A percentile compares a stretch with the other conserved stretches of the same genome.
These are phyloP conservation scores for Brasenia schreberi DNA, from an alignment of 164 flowering plant species.

Conservation along the genomic window DNA sequence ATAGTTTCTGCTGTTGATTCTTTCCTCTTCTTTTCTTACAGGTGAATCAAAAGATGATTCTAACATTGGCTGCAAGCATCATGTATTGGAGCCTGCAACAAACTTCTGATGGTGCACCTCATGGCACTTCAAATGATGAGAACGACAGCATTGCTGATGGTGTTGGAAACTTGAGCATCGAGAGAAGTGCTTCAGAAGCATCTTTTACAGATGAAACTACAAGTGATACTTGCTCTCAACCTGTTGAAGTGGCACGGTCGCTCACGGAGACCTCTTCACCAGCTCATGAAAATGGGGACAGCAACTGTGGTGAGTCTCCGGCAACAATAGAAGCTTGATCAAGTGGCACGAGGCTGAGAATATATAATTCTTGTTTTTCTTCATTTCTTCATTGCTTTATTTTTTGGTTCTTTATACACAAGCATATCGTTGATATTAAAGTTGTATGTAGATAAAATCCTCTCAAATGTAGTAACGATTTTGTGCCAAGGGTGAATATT, in stretches of 20 bases:
- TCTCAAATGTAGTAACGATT: not conserved
- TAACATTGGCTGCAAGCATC: conserved; percentile 71
- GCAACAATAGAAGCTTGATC: not conserved
- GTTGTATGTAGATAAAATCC: not conserved
- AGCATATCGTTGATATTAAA: not conserved
- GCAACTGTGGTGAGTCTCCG: not conserved
- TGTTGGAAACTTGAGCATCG: conserved; percentile 47
- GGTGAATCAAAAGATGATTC: conserved; percentile 95
- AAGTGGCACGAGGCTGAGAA: not conserved
- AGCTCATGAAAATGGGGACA: not conserved
- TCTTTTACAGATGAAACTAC: conserved; percentile 9
- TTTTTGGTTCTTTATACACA: not conserved
- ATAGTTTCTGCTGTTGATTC: not conserved
- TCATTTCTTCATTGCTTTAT: too few species aligned
- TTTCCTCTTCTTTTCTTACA: conserved; percentile 13
- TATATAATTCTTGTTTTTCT: too few species aligned
- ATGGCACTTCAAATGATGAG: conserved; percentile 51
- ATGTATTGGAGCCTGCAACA: conserved; percentile 94
- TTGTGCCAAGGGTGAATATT: not conserved
- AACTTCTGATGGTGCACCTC: conserved; percentile 40
- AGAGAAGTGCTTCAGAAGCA: conserved; percentile 67
- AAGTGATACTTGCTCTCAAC: not conserved
- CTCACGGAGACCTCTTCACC: not conserved
- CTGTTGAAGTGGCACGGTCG: not conserved
- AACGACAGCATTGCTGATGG: conserved; percentile 48